phyloP scores from a whole-genome alignment of 306 rosid species.

The Crotalaria pallida region DNA sequence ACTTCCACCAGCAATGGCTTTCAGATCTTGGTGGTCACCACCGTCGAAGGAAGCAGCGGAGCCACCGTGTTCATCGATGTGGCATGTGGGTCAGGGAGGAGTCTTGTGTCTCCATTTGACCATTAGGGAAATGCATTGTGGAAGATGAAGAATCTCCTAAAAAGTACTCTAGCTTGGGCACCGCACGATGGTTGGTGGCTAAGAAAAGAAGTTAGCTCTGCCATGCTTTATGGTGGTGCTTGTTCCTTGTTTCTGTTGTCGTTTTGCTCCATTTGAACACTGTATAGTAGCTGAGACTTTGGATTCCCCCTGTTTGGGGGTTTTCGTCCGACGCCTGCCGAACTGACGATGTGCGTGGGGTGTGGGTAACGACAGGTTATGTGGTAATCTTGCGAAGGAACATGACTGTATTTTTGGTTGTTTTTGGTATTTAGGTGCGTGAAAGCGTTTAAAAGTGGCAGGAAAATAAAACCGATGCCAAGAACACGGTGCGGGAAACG shows the following conservation, averaged over 20 bases:
- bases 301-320: too few relatives aligned
- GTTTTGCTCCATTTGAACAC: constrained; percentile 30
- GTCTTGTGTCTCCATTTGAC: constrained; percentile 85
- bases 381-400: too few relatives aligned
- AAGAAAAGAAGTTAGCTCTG: constrained; percentile 33
- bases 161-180: constrained; percentile 86
- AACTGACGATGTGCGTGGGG: too few relatives aligned
- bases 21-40: constrained; percentile 62
- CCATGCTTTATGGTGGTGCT: constrained; percentile 1
- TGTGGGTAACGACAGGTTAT: too few relatives aligned
- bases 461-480: too few relatives aligned
- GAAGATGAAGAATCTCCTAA: constrained; percentile 63
- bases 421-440: too few relatives aligned
- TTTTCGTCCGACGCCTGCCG: too few relatives aligned
- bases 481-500: too few relatives aligned
- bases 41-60: constrained; percentile 49
- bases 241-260: constrained; percentile 21
- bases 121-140: constrained; percentile 57
- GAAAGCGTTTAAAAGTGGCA: too few relatives aligned
- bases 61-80: constrained; percentile 59
- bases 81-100: constrained; percentile 89
- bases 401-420: too few relatives aligned
- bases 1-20: constrained; percentile 57
- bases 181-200: constrained; percentile 41
- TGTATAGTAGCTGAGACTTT: constrained; percentile 40